These are phyloP conservation scores for Ricinus communis DNA, from an alignment of 345 rosid genomes.

Conservation along the genomic window DNA sequence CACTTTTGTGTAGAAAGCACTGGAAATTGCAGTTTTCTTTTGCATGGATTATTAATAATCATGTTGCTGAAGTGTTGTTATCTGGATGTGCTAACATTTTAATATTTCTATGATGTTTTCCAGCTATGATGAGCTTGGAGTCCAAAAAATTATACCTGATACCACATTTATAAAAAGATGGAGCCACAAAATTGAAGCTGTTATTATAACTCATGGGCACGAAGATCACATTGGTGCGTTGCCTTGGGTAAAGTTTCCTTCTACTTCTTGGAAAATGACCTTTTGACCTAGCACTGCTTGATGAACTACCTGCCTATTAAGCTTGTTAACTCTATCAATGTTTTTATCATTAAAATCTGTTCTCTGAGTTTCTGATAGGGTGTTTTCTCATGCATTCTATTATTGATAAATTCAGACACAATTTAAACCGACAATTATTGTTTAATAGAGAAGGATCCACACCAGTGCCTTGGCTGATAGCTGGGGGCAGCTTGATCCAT, in stretches of 20 bases:
- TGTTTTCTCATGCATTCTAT: neutral
- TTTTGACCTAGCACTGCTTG: neutral
- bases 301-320: conserved; percentile 10
- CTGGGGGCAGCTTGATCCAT: too few relatives aligned
- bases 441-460: neutral
- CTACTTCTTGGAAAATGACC: conserved; percentile 28
- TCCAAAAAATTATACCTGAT: conserved; percentile 92
- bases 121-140: conserved; percentile 94
- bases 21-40: conserved; percentile 5
- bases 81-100: conserved; percentile 16
- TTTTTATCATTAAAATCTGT: conserved; percentile 4
- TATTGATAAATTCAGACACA: conserved; percentile 5
- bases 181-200: conserved; percentile 96
- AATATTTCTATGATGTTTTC: conserved; percentile 19
- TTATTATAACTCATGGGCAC: conserved; percentile 95
- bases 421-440: neutral
- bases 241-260: conserved; percentile 95
- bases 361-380: neutral
- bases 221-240: conserved; percentile 99
- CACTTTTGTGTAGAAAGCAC: neutral
- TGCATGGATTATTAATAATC: neutral
- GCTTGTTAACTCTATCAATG: conserved; percentile 5
- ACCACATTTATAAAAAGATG: conserved; percentile 93
- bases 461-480: conserved; percentile 1
- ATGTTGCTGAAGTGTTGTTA: neutral